phyloP scores from a whole-genome alignment of 2,329 filamentous ascomycete species.

The Colletotrichum noveboracense region DNA sequence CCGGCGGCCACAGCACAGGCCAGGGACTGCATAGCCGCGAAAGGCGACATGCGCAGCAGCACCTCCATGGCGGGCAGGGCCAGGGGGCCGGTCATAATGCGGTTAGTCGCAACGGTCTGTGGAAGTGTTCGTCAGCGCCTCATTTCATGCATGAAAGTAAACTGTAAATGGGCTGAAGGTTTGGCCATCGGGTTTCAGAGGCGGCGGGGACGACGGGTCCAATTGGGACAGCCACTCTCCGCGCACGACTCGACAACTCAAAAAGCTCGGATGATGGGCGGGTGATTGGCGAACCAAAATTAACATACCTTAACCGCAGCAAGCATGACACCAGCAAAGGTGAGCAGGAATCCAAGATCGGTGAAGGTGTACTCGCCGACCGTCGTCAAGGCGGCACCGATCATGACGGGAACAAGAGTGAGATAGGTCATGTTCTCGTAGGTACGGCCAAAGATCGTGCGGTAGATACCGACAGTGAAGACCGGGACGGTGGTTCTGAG shows the following conservation, averaged over 20 bases:
- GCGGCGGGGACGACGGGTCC: neutral
- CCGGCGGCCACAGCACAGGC: slow-evolving; percentile 56
- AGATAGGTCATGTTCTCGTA: slow-evolving; percentile 64
- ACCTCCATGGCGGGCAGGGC: slow-evolving; percentile 64
- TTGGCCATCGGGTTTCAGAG: slow-evolving; percentile 6
- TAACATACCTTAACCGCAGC: slow-evolving; percentile 57
- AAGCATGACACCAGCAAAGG: slow-evolving; percentile 58
- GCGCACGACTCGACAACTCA: neutral
- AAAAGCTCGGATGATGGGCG: slow-evolving; percentile 1
- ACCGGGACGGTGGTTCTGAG: slow-evolving; percentile 66
- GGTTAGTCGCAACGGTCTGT: slow-evolving; percentile 66
- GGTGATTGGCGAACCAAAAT: neutral
- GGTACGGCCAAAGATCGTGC: slow-evolving; percentile 57
- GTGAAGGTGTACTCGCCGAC: slow-evolving; percentile 69
- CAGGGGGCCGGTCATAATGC: slow-evolving; percentile 66
- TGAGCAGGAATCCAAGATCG: slow-evolving; percentile 59
- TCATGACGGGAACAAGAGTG: slow-evolving; percentile 64
- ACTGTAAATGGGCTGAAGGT: neutral
- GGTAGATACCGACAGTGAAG: slow-evolving; percentile 67
- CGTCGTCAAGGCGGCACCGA: slow-evolving; percentile 64
- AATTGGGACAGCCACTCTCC: neutral
- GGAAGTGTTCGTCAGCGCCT: neutral
- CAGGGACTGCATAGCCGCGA: slow-evolving; percentile 61
- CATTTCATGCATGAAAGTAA: neutral
- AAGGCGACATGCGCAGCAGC: slow-evolving; percentile 66